Evolutionary conservation across 2,329 filamentous ascomycete genomes (phyloP).

Genomic region (Stagonosporopsis tanaceti): DNA sequence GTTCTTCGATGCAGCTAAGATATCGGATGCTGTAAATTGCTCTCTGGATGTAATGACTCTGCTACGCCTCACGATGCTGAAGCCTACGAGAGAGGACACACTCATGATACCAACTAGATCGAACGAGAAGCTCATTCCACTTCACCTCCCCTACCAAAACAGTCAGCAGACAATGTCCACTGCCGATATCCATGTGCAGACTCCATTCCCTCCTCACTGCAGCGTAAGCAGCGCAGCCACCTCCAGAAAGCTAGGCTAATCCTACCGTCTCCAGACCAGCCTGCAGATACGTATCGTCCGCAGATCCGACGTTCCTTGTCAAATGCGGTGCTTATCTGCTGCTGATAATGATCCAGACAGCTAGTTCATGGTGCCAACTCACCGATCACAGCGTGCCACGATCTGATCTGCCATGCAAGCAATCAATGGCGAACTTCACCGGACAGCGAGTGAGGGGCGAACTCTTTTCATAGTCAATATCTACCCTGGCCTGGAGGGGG

Average conservation of each 20-base stretch:
- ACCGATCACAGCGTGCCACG: conserved; percentile 31
- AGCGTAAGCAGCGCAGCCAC: not conserved
- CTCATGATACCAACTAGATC: too few relatives aligned
- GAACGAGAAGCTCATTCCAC: not conserved
- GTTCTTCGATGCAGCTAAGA: not conserved
- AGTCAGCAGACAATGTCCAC: not conserved
- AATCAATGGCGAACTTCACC: conserved; percentile 11
- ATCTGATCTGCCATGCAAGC: conserved; percentile 26
- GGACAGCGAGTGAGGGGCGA: not conserved
- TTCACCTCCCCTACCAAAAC: not conserved
- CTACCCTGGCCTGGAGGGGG: not conserved
- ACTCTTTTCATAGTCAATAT: not conserved
- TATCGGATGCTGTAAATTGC: not conserved
- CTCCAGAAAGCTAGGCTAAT: not conserved
- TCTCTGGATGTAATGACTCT: not conserved
- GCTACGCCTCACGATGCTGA: not conserved
- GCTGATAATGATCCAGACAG: not conserved
- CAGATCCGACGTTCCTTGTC: not conserved
- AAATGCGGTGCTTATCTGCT: not conserved
- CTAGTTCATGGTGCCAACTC: conserved; percentile 24
- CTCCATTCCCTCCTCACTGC: not conserved
- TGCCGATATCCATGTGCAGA: not conserved
- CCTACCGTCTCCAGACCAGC: not conserved
- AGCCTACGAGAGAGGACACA: not conserved
- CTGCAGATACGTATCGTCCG: not conserved